Base-by-base conservation (phyloP, 2,329 filamentous ascomycete species). In the Cladosporium sphaerospermum region DNA sequence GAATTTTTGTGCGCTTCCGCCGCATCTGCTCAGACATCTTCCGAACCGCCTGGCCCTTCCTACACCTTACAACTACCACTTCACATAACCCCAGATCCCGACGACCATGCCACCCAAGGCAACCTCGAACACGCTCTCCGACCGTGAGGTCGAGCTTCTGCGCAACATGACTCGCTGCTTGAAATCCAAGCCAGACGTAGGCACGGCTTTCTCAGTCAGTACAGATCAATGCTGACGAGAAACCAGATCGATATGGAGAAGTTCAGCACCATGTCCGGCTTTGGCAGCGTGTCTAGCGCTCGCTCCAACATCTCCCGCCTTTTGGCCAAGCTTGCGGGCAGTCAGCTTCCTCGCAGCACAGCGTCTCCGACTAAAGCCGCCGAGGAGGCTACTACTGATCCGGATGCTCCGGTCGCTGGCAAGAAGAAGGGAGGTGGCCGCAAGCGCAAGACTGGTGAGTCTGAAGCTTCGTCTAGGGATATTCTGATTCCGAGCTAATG, bases 11-110 rank as follows among this genome's bases (percentile, higher is more conserved):
- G 23, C 23, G 23, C 23, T 28, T 28, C 23, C 23, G 7, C 23
- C 23, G 23, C 23, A 1, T 28, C 23, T 7, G 7, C 23, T 28
- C 23, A 28, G 7, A 28, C 23, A 28, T 28, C 7, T 28, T 7
- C 23, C 23, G 23, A 28, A 5, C 5, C 23, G 23, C 23, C 2
- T 7, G 5, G 7, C 7, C 23, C 4, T 5, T 28, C 7, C 23
- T 28, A 28, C 23, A 28, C 23, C 23, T 28, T 4, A 28, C 7
- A 5, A 28, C 23, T 28, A 28, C 23, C 23, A 28, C 23, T 28
- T 28, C 7, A 2, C 36, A 79, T 78, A 59, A 78, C 39, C 10
- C 2, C 39, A 6, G 2, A 2, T 14, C 13, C 14, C 9, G 9
- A 34, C 45, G 18, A 51, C 1, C 40, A 51, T 51, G 48, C 9